phyloP scores from a whole-genome alignment of 306 rosid species.

The Cicer cuneatum region DNA sequence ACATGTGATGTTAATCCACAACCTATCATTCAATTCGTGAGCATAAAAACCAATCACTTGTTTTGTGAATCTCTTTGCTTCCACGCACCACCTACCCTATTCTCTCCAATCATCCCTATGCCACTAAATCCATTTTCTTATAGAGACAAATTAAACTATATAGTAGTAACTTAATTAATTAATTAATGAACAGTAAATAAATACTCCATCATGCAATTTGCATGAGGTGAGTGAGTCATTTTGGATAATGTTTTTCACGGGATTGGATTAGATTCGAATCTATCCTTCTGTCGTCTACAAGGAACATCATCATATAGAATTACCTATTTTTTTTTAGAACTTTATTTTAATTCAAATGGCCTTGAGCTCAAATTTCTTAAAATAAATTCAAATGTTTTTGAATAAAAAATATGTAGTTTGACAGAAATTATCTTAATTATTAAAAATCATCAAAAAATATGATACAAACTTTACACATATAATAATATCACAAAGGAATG shows the following conservation, averaged over 20 bases:
- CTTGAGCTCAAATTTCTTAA: background rate
- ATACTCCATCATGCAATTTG: background rate
- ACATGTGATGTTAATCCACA: slow-evolving; percentile 49
- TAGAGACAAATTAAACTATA: background rate
- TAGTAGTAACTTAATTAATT: background rate
- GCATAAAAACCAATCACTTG: background rate
- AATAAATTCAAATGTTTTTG: too few species aligned
- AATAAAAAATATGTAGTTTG: too few species aligned
- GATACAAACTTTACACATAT: too few species aligned
- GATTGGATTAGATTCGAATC: slow-evolving; percentile 40
- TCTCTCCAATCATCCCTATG: slow-evolving; percentile 24
- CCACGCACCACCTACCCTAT: background rate
- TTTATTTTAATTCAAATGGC: background rate
- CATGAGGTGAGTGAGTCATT: slow-evolving; percentile 3
- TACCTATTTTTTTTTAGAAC: too few species aligned
- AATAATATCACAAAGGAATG: too few species aligned
- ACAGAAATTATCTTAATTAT: too few species aligned
- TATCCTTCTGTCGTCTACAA: slow-evolving; percentile 26
- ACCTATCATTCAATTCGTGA: slow-evolving; percentile 42
- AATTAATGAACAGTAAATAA: background rate
- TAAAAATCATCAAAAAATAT: too few species aligned
- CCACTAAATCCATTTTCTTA: slow-evolving; percentile 17
- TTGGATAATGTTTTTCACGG: slow-evolving; percentile 40
- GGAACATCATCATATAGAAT: slow-evolving; percentile 12
- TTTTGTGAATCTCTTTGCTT: slow-evolving; percentile 24